Conservation (phyloP, 352 stramenopile species). For the Globisporangium nagaii region DNA sequence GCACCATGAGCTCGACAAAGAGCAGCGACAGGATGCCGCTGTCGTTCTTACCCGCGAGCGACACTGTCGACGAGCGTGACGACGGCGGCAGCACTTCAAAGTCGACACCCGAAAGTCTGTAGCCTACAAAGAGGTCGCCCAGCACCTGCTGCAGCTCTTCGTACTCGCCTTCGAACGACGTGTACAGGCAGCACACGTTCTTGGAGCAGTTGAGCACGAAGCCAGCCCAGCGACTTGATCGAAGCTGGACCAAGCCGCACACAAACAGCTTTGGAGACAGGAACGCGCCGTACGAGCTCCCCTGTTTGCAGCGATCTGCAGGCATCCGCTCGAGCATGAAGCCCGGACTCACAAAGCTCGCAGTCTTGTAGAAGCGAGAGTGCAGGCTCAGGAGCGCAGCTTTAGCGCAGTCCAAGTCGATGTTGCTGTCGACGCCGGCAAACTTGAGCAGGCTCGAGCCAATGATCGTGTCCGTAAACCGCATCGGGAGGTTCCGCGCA, state of each 20-base stretch:
- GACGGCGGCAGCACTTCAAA: not conserved
- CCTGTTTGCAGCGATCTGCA: not conserved
- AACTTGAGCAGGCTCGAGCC: not conserved
- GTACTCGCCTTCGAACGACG: not conserved
- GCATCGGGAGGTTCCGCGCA: not conserved
- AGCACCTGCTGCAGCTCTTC: not conserved
- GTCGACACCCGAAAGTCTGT: not conserved
- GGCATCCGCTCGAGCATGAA: not conserved
- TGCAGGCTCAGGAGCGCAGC: not conserved
- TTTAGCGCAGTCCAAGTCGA: slow-evolving; percentile 9
- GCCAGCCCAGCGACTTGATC: not conserved
- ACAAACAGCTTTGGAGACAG: not conserved
- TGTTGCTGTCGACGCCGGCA: not conserved
- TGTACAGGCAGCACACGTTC: not conserved
- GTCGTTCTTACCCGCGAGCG: not conserved
- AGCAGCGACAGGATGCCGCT: slow-evolving; percentile 9
- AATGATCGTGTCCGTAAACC: slow-evolving; percentile 8
- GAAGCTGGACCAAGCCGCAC: not conserved
- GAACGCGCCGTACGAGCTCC: slow-evolving; percentile 7
- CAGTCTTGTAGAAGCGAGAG: not conserved
- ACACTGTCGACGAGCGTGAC: not conserved
- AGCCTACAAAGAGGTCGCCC: not conserved
- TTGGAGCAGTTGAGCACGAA: not conserved
- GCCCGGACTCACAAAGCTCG: slow-evolving; percentile 1
- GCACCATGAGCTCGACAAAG: slow-evolving; percentile 1